Conservation (phyloP, 768 basidiomycete species). For the Boletus reticulatus region DNA sequence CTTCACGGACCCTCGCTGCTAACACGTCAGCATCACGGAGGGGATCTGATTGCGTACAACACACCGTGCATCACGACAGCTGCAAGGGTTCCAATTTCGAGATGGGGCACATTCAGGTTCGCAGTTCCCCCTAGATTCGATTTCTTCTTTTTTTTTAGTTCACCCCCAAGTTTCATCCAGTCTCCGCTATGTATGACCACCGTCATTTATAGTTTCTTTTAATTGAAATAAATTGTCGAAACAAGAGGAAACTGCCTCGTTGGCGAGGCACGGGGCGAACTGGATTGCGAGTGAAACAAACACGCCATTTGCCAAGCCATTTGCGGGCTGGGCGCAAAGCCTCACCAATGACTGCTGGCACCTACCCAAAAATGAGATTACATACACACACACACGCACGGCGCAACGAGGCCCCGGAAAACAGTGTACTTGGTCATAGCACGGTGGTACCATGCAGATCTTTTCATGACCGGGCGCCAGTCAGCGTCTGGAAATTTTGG, state of each 20-base stretch:
- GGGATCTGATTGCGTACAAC: slow-evolving; percentile 29
- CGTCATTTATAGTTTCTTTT: slow-evolving; percentile 8
- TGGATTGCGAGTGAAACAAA: slow-evolving; percentile 10
- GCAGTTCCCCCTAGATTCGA: slow-evolving; percentile 6
- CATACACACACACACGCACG: slow-evolving; percentile 19
- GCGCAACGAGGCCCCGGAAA: slow-evolving; percentile 20
- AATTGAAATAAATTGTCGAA: slow-evolving; percentile 9
- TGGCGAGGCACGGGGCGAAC: slow-evolving; percentile 14
- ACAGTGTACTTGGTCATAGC: slow-evolving; percentile 18
- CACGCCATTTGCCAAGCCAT: slow-evolving; percentile 14
- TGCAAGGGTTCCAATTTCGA: slow-evolving; percentile 27
- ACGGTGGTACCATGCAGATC: slow-evolving; percentile 22
- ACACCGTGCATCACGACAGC: slow-evolving; percentile 11
- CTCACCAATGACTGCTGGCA: slow-evolving; percentile 26
- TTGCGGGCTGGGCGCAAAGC: slow-evolving; percentile 9
- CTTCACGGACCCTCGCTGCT: slow-evolving; percentile 22
- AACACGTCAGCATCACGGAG: slow-evolving; percentile 30
- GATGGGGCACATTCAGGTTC: slow-evolving; percentile 25
- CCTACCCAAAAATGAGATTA: slow-evolving; percentile 20
- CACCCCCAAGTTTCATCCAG: slow-evolving; percentile 14
- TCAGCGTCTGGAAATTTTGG: slow-evolving; percentile 31
- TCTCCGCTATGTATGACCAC: slow-evolving; percentile 11
- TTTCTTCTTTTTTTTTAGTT: slow-evolving; percentile 9
- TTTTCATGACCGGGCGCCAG: slow-evolving; percentile 36
- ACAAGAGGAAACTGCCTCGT: slow-evolving; percentile 11